Evolutionary conservation across 169 alveolate species (phyloP), one percentile per base, ranked within the genome.

Genomic region (Cryptosporidium felis): DNA sequence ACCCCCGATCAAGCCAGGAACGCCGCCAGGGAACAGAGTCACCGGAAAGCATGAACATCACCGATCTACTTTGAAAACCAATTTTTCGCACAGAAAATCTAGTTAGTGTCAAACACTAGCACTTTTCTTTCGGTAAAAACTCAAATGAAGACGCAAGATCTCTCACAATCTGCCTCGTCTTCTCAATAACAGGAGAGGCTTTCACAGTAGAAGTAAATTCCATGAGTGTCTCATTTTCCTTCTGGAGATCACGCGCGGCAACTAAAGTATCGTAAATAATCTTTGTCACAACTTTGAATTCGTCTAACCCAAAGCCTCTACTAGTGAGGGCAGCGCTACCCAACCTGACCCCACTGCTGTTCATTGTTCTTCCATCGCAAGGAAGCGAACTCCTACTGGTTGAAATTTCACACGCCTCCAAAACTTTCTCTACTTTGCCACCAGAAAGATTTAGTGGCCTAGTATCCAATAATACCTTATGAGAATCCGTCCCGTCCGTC

Each of bases 241-340:
- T 61, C 51, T 90, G 90, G 14, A 93, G 63, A 4, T 53, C 61
- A 10, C 82, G 82, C 5, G 93, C 82, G 16, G 82, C 46, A 2
- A 63, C 56, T 28, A 67, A 62, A 28, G 74, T 82, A 46, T 82
- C 80, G 32, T 61, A 80, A 0, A 94, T 81, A 45, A 91, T 88
- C 8, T 85, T 92, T 1, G 93, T 92, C n/a, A 92, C 81, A 49
- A 82, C 23, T 36, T 80, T 91, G 66, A 92, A 81, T 60, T 92
- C 94, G 12, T 90, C 65, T 16, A 80, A 89, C 16, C 59, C 89
- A 26, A 91, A 56, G 5, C 95, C 96, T 85, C 95, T 90, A 1
- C 93, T 82, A 1, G 96, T 92, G 67, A 92, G 80, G 21, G 95
- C 94, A 5, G 95, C 95, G 8, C 95, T 89, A 41, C 96, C 96